These are phyloP conservation scores for Boletus vermiculosoides DNA, from an alignment of 768 basidiomycete genomes.

Conservation along the genomic window DNA sequence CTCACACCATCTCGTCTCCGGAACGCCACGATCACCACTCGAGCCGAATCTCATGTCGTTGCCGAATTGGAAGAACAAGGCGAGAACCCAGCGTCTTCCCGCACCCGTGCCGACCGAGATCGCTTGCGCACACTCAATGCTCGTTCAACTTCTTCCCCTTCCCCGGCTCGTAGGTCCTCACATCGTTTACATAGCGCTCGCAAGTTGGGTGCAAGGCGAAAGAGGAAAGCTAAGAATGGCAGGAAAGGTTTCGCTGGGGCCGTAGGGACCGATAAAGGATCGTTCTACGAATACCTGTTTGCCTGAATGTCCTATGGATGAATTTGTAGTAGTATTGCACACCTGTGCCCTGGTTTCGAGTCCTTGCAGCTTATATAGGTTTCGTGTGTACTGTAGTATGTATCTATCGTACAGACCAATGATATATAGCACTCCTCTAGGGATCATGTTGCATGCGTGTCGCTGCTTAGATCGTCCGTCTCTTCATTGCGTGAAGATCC, in stretches of 20 bases:
- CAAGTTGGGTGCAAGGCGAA: slow-evolving; percentile 11
- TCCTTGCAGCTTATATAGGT: not conserved
- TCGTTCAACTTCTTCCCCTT: slow-evolving; percentile 53
- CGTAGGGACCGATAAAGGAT: slow-evolving; percentile 13
- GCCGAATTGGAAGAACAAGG: not conserved
- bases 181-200: slow-evolving; percentile 22
- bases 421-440: slow-evolving; percentile 6
- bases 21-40: not conserved
- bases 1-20: slow-evolving; percentile 5
- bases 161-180: slow-evolving; percentile 43
- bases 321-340: not conserved
- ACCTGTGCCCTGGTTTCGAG: not conserved
- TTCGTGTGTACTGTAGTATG: not conserved
- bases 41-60: not conserved
- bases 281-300: slow-evolving; percentile 49
- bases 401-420: slow-evolving; percentile 1
- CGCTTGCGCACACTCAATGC: slow-evolving; percentile 32
- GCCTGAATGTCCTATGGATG: slow-evolving; percentile 22
- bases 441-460: not conserved
- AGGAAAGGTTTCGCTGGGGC: slow-evolving; percentile 17
- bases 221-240: slow-evolving; percentile 17
- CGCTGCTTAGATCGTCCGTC: not conserved
- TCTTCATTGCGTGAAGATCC: slow-evolving; percentile 49
- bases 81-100: slow-evolving; percentile 10
- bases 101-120: slow-evolving; percentile 24